Evolutionary conservation across 768 basidiomycete species (phyloP), one percentile per base, ranked within the genome.

Genomic region (Lentinus tigrinus): DNA sequence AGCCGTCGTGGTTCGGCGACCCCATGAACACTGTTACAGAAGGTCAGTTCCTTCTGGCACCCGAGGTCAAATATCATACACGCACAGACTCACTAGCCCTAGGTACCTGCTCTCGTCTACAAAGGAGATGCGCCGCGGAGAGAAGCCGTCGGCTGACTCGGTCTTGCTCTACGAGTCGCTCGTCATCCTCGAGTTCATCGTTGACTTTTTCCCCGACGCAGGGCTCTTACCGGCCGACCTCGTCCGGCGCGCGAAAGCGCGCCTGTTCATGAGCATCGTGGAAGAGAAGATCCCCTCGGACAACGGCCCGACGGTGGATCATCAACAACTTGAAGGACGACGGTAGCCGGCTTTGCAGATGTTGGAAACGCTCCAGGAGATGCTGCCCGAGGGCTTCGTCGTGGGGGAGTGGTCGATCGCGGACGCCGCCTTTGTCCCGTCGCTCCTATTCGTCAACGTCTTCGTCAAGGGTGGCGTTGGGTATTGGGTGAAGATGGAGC

Each of bases 171-270:
- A 82, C 9, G 87, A 89, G 64, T 88, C 85, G 6, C 79, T 82
- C 48, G 73, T 87, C 42, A 80, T 88, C 54, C 72, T 87, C 51
- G 85, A 89, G 66, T 84, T 89, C 71, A 68, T 88, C 55, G 83
- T 83, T 8, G 87, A 88, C 67, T 70, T 87, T 49, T 81, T 74
- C 67, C 79, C 80, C 1, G 65, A 75, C 38, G 74, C 78, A 24
- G 46, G 61, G 27, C 74, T 87, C 34, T 75, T 84, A 8, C 87
- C 87, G 2, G 65, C 70, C 8, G 80, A 84, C 65, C 82, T 82
- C 0, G 76, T 88, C 37, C 63, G 64, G 3, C 81, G 85, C 38
- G 87, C 87, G 34, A 73, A 78, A 54, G 79, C 75, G 4, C 82
- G 86, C 23, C 81, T 87, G 70, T 85, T 88, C 74, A 78, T 83